Conservation (phyloP, 2,329 filamentous ascomycete genomes). For the Raffaelea ambrosiae region DNA sequence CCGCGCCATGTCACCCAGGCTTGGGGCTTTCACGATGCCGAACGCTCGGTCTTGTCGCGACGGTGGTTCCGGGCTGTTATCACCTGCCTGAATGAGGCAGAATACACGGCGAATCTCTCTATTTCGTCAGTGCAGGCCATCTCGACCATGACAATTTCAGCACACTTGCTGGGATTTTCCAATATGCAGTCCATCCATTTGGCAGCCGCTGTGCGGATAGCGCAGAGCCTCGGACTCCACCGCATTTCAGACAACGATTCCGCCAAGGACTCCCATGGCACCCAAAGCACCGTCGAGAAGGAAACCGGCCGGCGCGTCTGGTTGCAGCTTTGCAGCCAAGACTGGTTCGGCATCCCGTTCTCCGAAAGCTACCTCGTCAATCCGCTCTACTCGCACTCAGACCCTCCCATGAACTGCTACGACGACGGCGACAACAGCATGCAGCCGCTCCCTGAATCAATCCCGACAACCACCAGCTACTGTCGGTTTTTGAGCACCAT, state of each 20-base stretch:
- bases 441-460: slow-evolving; percentile 7
- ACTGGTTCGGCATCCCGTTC: slow-evolving; percentile 27
- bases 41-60: slow-evolving; percentile 30
- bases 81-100: slow-evolving; percentile 33
- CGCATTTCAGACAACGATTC: slow-evolving; percentile 16
- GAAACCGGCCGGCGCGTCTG: slow-evolving; percentile 27
- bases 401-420: slow-evolving; percentile 24
- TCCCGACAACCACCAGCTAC: slow-evolving; percentile 19
- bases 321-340: slow-evolving; percentile 28
- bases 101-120: slow-evolving; percentile 33
- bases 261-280: background rate
- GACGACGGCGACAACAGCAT: slow-evolving; percentile 17
- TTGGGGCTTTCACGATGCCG: slow-evolving; percentile 35
- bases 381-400: slow-evolving; percentile 24
- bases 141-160: slow-evolving; percentile 36
- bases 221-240: slow-evolving; percentile 37
- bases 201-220: slow-evolving; percentile 34
- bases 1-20: slow-evolving; percentile 21
- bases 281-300: slow-evolving; percentile 15
- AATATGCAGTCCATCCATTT: slow-evolving; percentile 37
- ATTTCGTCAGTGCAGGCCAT: slow-evolving; percentile 37
- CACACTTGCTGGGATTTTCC: slow-evolving; percentile 38
- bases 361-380: slow-evolving; percentile 29
- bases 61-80: slow-evolving; percentile 36
- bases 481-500: slow-evolving; percentile 21